Percentiles rank a stretch among this genome's conserved stretches.
These are phyloP conservation scores for Calonectria fujianensis DNA, from an alignment of 2,329 filamentous ascomycete genomes.

Conservation along the genomic window DNA sequence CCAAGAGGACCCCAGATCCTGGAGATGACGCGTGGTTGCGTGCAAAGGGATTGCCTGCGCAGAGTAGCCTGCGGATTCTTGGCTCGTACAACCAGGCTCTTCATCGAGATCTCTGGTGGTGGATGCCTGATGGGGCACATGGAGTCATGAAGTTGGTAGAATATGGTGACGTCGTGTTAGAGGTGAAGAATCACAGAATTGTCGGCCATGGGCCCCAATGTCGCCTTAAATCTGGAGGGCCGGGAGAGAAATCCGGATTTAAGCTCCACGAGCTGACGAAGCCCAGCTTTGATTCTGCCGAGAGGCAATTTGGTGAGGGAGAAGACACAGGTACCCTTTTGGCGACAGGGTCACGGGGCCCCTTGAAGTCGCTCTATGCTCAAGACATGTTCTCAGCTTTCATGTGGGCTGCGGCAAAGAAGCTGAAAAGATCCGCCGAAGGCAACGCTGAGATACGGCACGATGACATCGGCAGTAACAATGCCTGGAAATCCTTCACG, in stretches of 20 bases:
- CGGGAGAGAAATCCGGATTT: too few relatives aligned
- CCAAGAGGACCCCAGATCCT: too few relatives aligned
- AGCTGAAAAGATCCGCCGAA: background rate
- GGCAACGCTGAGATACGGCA: background rate
- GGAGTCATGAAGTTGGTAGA: background rate
- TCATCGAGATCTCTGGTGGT: background rate
- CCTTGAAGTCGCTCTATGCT: background rate
- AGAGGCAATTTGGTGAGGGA: too few relatives aligned
- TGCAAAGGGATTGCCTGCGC: background rate
- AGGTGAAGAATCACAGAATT: background rate
- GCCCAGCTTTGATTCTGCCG: too few relatives aligned
- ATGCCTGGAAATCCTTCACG: background rate
- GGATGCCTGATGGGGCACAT: background rate
- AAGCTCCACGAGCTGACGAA: too few relatives aligned
- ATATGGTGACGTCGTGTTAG: background rate
- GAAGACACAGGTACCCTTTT: background rate
- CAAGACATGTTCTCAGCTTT: background rate
- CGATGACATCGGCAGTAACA: background rate
- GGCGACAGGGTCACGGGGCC: background rate
- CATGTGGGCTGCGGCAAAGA: background rate
- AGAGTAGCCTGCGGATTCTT: background rate
- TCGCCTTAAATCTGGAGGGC: too few relatives aligned
- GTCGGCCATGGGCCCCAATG: background rate
- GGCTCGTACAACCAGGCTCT: background rate
- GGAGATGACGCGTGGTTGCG: background rate